These are phyloP conservation scores for Nakazawaea molendinolei DNA, from an alignment of 805 yeast genomes.

Conservation along the genomic window DNA sequence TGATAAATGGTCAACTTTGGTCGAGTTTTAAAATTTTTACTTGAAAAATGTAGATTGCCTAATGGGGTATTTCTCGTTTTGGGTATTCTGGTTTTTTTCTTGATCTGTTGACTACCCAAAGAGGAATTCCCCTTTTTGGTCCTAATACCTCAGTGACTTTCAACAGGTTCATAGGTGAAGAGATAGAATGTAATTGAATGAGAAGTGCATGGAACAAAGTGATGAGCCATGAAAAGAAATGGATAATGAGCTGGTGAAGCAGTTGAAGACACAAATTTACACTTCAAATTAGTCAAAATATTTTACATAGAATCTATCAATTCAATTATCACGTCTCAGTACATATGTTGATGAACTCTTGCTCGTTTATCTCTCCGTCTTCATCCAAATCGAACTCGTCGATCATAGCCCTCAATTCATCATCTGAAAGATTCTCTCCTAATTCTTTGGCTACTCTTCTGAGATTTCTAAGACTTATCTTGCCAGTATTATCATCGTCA, in stretches of 20 bases:
- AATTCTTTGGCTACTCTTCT: slow-evolving; percentile 87
- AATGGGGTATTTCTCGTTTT: background rate
- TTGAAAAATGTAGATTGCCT: no score
- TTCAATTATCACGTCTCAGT: slow-evolving; percentile 55
- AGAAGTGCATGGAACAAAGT: no score
- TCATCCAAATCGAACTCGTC: slow-evolving; percentile 95
- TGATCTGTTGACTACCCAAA: background rate
- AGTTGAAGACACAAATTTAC: no score
- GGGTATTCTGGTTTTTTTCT: background rate
- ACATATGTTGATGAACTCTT: slow-evolving; percentile 85
- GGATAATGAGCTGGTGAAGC: no score
- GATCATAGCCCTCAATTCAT: slow-evolving; percentile 92
- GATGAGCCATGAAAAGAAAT: no score
- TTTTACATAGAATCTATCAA: no score
- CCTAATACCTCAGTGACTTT: no score
- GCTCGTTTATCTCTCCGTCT: slow-evolving; percentile 90
- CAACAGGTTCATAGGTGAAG: no score
- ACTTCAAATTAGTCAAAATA: no score
- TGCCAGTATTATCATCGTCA: slow-evolving; percentile 85
- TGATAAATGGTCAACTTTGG: no score
- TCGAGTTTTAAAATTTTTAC: no score
- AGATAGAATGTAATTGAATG: no score
- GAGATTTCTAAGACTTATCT: slow-evolving; percentile 72
- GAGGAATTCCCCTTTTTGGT: background rate
- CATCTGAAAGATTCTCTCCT: slow-evolving; percentile 89